These are phyloP conservation scores for Favolaschia claudopus DNA, from an alignment of 768 basidiomycete species.

Conservation along the genomic window DNA sequence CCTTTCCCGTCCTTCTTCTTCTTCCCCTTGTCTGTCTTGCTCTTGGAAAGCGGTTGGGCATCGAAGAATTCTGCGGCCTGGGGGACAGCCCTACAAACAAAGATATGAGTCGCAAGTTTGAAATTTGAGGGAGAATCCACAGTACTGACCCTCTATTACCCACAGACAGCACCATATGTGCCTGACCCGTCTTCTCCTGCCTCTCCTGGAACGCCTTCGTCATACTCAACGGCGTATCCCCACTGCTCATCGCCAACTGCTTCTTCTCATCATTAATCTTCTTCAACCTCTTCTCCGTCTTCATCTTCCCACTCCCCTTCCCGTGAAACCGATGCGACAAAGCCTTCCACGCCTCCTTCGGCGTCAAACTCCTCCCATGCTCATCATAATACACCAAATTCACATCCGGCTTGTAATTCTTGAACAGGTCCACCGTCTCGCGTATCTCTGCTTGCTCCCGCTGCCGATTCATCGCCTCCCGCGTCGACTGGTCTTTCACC, in stretches of 20 bases:
- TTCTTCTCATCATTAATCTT: constrained; percentile 98
- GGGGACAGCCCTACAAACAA: constrained; percentile 74
- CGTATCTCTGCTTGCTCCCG: constrained; percentile 93
- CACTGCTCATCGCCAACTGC: constrained; percentile 90
- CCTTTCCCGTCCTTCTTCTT: constrained; percentile 80
- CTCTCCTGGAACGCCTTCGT: constrained; percentile 91
- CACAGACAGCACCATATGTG: constrained; percentile 94
- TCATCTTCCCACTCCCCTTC: constrained; percentile 95
- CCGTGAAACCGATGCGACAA: constrained; percentile 98
- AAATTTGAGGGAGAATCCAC: neutral
- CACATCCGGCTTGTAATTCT: constrained; percentile 95
- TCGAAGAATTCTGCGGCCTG: constrained; percentile 85
- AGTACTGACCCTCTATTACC: constrained; percentile 85
- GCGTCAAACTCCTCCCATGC: constrained; percentile 85
- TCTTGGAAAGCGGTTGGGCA: constrained; percentile 80
- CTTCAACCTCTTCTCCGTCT: constrained; percentile 95
- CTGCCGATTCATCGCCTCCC: constrained; percentile 93
- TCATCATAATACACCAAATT: constrained; percentile 98
- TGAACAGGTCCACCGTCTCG: constrained; percentile 82
- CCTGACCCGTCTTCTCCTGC: constrained; percentile 93
- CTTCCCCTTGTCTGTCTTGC: constrained; percentile 83
- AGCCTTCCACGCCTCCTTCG: constrained; percentile 99
- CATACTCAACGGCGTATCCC: constrained; percentile 96
- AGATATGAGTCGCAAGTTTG: constrained; percentile 19
- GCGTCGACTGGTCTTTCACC: constrained; percentile 90